Conservation (phyloP, 164 flowering plant species). For the Magnolia sinica region DNA sequence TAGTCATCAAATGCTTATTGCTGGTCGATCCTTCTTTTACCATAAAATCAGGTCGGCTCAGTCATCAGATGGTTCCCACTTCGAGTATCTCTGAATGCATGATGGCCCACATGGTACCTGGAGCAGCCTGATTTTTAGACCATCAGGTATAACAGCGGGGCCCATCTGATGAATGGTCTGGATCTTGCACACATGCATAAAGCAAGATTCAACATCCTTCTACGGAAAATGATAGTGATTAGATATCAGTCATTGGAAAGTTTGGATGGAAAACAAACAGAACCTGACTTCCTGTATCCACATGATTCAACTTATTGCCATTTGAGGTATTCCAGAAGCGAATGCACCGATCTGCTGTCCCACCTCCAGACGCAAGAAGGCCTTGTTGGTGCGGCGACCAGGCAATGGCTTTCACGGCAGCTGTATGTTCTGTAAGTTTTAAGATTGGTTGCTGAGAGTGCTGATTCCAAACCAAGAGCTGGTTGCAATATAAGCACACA, state of each 20-base stretch:
- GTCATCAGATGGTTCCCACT: too few relatives aligned
- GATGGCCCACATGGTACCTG: neutral
- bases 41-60: too few relatives aligned
- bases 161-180: neutral
- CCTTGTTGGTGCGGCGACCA: constrained; percentile 98
- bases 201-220: neutral
- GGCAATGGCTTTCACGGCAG: constrained; percentile 96
- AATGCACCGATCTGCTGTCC: constrained; percentile 96
- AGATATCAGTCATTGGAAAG: neutral
- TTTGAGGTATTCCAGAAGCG: constrained; percentile 96
- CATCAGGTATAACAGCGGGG: too few relatives aligned
- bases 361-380: constrained; percentile 99
- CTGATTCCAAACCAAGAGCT: constrained; percentile 97
- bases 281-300: constrained; percentile 98
- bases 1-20: neutral
- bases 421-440: constrained; percentile 86
- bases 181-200: neutral
- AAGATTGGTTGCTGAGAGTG: constrained; percentile 78
- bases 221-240: neutral
- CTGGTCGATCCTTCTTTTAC: neutral
- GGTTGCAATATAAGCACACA: constrained; percentile 12
- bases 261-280: neutral
- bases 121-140: neutral
- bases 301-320: constrained; percentile 68
- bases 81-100: too few relatives aligned